Evolutionary conservation across 257 asterid genomes (phyloP), one percentile per base, ranked within the genome.

Genomic region (Penstemon newberryi): DNA sequence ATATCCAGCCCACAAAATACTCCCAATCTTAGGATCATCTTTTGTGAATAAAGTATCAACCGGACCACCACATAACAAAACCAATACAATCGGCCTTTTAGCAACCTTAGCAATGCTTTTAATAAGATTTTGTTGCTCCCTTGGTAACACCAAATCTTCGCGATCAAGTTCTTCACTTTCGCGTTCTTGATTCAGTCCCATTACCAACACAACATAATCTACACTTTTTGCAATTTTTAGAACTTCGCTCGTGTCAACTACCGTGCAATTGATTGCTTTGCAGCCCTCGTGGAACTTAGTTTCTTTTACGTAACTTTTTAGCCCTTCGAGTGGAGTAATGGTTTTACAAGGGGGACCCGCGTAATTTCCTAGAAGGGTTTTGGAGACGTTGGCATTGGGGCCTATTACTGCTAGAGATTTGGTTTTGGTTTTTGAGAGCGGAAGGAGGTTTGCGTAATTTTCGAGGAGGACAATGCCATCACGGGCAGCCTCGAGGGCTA

Each of bases 1-100:
- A 78, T 88, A 90, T 39, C 97, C 96, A 37, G 85, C 92, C 96
- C 96, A 90, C 71, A 90, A 47, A 55, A 86, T 88, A 70, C 90
- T 66, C 47, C 96, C 90, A 0, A 90, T 79, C 38, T 83, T 86
- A 0, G 77, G 77, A 37, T 84, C 75, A 0, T 78, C 49, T 69
- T 84, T 90, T 0, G 97, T 92, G 7, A 90, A 88, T 4, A 89
- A 77, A 15, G 88, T 67, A 75, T 90, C 97, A 5, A 90, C 82
- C 0, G 94, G 92, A 10, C 97, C 96, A 46, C 97, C 97, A 76
- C 82, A 84, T 1, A 86, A 73, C 57, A 88, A 44, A 7, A 88
- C 94, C 53, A 88, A 45, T 39, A 86, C 75, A 15, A 88, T 80
- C 0, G 96, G 92, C 42, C 56, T 80, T 52, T 81, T 86, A 39